Conservation (phyloP, 176 grass and related monocot genomes). For the Pontederia paniculata region DNA sequence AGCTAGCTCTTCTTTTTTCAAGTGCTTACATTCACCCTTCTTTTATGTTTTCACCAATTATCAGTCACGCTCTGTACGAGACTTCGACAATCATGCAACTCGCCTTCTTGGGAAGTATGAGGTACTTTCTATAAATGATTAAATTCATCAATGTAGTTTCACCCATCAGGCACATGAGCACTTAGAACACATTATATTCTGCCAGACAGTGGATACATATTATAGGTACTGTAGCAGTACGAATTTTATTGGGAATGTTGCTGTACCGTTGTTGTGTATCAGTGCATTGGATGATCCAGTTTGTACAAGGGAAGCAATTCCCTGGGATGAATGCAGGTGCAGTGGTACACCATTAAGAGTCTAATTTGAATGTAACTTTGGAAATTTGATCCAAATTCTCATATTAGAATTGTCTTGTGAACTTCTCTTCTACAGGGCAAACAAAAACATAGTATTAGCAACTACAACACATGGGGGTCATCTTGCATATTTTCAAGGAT, state of each 20-base stretch:
- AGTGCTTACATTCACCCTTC: conserved; percentile 4
- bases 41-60: conserved; percentile 22
- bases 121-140: conserved; percentile 50
- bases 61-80: conserved; percentile 75
- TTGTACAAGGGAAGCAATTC: conserved; percentile 92
- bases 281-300: conserved; percentile 94
- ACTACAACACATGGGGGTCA: conserved; percentile 89
- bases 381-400: background rate
- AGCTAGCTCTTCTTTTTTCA: background rate
- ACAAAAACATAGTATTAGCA: conserved; percentile 92
- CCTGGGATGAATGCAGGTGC: conserved; percentile 97
- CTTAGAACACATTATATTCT: conserved; percentile 5
- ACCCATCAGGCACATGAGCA: background rate
- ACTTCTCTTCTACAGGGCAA: conserved; percentile 39
- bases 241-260: conserved; percentile 59
- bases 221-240: conserved; percentile 83
- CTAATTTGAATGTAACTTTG: background rate
- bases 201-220: conserved; percentile 94
- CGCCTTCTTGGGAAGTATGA: conserved; percentile 72
- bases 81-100: conserved; percentile 90
- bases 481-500: conserved; percentile 84
- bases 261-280: conserved; percentile 78
- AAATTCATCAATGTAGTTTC: background rate
- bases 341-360: background rate
- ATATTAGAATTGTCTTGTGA: conserved; percentile 12